These are phyloP conservation scores for Jackrogersella minutella DNA, from an alignment of 495 filamentous ascomycete genomes.

Conservation along the genomic window DNA sequence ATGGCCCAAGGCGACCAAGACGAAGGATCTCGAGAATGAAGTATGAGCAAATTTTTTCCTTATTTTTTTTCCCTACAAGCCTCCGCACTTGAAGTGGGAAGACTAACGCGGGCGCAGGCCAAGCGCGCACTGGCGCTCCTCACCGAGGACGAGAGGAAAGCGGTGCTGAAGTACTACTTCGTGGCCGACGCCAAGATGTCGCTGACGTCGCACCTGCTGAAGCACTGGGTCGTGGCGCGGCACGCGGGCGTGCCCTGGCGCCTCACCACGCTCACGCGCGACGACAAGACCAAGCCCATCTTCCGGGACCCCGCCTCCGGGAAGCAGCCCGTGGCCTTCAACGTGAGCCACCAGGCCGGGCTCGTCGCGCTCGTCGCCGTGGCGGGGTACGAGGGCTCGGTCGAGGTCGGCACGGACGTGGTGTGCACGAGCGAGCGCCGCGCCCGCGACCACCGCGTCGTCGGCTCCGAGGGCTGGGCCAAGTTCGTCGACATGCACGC, in stretches of 20 bases:
- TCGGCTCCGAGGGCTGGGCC: conserved; percentile 62
- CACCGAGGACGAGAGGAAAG: conserved; percentile 56
- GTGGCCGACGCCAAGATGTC: conserved; percentile 71
- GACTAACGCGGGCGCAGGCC: conserved; percentile 50
- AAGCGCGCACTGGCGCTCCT: conserved; percentile 66
- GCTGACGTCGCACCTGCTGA: conserved; percentile 79
- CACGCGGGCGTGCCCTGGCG: conserved; percentile 72
- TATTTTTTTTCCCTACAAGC: no score
- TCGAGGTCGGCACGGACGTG: conserved; percentile 72
- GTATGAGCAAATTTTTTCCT: conserved; percentile 47
- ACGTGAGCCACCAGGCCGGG: conserved; percentile 87
- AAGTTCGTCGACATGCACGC: conserved; percentile 78
- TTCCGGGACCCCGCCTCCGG: conserved; percentile 47
- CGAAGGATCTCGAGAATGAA: conserved; percentile 50
- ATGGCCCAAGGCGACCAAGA: conserved; percentile 53
- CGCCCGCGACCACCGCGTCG: conserved; percentile 57
- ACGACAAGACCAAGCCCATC: conserved; percentile 69
- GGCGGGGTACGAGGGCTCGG: conserved; percentile 40
- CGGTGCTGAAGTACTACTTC: conserved; percentile 65
- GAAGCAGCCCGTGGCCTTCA: conserved; percentile 70
- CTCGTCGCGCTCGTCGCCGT: conserved; percentile 68
- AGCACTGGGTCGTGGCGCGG: conserved; percentile 74
- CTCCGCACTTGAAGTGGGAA: no score
- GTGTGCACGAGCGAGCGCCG: conserved; percentile 77
- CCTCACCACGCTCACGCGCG: conserved; percentile 66